Evolutionary conservation across 805 yeast genomes (phyloP), one percentile per base, ranked within the genome.

Genomic region (Candida broadrunensis): DNA sequence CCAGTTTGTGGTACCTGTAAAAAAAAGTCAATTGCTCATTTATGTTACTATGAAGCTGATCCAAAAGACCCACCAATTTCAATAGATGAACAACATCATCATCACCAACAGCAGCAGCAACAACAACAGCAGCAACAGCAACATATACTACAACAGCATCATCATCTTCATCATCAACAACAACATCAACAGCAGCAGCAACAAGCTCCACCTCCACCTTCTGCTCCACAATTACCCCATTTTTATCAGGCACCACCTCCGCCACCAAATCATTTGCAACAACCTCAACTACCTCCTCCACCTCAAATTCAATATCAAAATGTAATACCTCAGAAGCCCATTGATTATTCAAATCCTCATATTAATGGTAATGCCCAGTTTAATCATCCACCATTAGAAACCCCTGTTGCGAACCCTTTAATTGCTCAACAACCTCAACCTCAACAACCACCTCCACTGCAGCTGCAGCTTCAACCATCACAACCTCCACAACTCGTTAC

Each of bases 1-100:
- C 74, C 75, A 8, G 60, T 67, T 7, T 70, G 75, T 50, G 75
- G 75, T 13, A 49, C 67, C 15, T 70, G 75, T 48, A 55, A 55
- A 39, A 61, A 63, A 56, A 70, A 68, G 47, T 65, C 70, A 36
- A 63, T 70, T 26, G 72, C 73, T 19, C 75, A 70, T 44, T 46
- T 68, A 14, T 70, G 75, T 45, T 60, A 38, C 39, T 70, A 63
- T 45, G 73, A 67, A 43, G 45, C 51, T 4, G 58, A 58, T 16
- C 35, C 15, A 5, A 30, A 23, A 16, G 21, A 26, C 12, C 24
- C 36, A 13, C 18, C 33, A 11, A 18, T 36, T 14, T 16, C 21
- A 4, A 5, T 17, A 9, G 14, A 32, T 19, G 34, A 25, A 31
- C 45, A 38, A 11, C 11, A 17, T 3, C 35, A 9, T 7, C 24